Evolutionary conservation across 2,329 filamentous ascomycete genomes (phyloP).

Genomic region (Colletotrichum tropicicola): DNA sequence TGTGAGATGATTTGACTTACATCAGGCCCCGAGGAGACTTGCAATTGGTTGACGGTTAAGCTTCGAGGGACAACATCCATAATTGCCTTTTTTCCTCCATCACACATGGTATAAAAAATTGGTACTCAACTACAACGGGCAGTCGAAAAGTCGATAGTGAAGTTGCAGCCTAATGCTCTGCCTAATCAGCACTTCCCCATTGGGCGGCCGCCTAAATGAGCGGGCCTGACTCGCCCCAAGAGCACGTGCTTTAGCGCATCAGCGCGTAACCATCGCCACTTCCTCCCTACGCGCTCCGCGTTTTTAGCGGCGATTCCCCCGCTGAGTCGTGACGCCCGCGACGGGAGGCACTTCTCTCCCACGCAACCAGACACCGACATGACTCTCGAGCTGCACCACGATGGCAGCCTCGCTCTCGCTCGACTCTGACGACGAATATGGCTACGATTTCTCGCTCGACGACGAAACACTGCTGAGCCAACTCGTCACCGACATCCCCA

Average conservation of each 20-base stretch:
- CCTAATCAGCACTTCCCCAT: background rate
- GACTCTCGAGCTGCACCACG: background rate
- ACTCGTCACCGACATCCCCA: constrained; percentile 36
- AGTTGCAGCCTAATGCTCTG: background rate
- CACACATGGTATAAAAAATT: too few species aligned
- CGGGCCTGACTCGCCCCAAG: background rate
- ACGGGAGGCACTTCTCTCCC: background rate
- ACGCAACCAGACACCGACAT: background rate
- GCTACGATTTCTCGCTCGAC: constrained; percentile 55
- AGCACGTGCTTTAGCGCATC: background rate
- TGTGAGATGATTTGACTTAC: too few species aligned
- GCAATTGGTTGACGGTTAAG: too few species aligned
- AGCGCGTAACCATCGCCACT: background rate
- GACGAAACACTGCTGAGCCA: constrained; percentile 53
- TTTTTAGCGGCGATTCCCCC: constrained; percentile 17
- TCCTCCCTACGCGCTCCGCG: background rate
- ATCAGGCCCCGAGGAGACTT: too few species aligned
- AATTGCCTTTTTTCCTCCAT: too few species aligned
- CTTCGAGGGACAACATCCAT: too few species aligned
- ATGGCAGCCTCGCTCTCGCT: constrained; percentile 21
- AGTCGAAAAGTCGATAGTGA: too few species aligned
- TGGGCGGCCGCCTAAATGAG: background rate
- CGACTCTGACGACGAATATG: constrained; percentile 54
- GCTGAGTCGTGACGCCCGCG: constrained; percentile 20
- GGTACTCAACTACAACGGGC: too few species aligned